Base-by-base conservation (phyloP, 139 green algal genomes). In the Chlamydomonas sp. region DNA sequence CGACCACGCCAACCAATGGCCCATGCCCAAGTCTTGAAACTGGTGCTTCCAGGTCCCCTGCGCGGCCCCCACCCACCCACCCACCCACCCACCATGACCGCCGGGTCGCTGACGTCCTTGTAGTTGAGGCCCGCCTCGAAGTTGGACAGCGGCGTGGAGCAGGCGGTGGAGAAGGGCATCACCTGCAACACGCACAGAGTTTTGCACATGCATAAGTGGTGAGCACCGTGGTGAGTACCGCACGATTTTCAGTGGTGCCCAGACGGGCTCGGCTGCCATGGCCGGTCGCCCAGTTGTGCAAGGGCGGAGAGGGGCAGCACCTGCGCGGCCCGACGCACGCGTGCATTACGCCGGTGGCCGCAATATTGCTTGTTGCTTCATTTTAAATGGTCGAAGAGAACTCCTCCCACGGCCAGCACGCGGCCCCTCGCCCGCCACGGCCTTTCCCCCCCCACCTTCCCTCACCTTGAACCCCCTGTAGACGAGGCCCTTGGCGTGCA, bases 41-140 rank as follows among this genome's bases (percentile, higher is more conserved):
- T 9, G 73, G 31, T 8, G 14, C 5, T 20, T 76, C 68, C 31
- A 49, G 31, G 31, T 49, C 31, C 31, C 31, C 31, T 49, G 31
- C 31, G 31, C 31, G 31, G 31, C 31, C 31, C 31, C 49, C 15
- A 62, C 82, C n/a, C 80, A 89, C 16, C 31, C 58, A 57, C 78
- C 78, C 62, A 31, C 17, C 63, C 57, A 17, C 80, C 3, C 69
- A 86, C 93, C 88, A 96, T 95, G 69, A 96, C 93, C 10, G 92
- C 91, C 1, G 94, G 93, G 85, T 95, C 92, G 61, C 90, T 88
- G 63, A 95, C 92, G 73, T 95, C 86, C 93, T 99, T 99, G 95
- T 99, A 99, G 93, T 99, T 99, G 85, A 98, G 95, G 2, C 97
- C 97, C 1, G 97, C 97, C 93, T 99, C 98, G 91, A 99, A 99